A percentile compares a stretch with the other conserved stretches of the same genome.
Conservation (phyloP, 352 stramenopile species). For the Phytopythium boreale region DNA sequence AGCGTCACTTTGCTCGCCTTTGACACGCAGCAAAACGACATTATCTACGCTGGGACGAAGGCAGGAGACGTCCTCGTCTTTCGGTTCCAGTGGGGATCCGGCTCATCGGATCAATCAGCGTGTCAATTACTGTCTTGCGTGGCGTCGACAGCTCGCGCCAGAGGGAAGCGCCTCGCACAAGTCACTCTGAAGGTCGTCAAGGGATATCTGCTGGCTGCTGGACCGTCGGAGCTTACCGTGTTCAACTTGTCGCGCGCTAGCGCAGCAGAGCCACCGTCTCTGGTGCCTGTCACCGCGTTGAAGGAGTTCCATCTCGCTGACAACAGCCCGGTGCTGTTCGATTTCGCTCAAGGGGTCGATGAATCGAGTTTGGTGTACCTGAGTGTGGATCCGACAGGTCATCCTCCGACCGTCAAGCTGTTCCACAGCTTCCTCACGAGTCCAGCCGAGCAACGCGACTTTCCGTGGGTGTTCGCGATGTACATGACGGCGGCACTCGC, state of each 20-base stretch:
- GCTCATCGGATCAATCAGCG: background rate
- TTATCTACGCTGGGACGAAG: slow-evolving; percentile 47
- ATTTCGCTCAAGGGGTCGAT: slow-evolving; percentile 26
- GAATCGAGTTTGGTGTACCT: slow-evolving; percentile 23
- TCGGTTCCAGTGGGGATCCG: slow-evolving; percentile 5
- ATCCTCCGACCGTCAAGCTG: slow-evolving; percentile 13
- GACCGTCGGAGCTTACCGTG: background rate
- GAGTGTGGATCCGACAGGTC: background rate
- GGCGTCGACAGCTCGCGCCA: background rate
- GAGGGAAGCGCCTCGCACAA: too few species aligned
- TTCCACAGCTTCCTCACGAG: slow-evolving; percentile 34
- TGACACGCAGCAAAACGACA: slow-evolving; percentile 26
- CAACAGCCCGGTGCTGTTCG: slow-evolving; percentile 5
- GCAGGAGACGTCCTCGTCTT: slow-evolving; percentile 49
- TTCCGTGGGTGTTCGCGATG: slow-evolving; percentile 21
- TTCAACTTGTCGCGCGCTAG: slow-evolving; percentile 9
- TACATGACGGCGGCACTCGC: slow-evolving; percentile 18
- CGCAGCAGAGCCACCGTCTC: background rate
- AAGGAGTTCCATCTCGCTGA: background rate
- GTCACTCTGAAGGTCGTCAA: slow-evolving; percentile 7
- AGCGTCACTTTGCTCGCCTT: slow-evolving; percentile 40
- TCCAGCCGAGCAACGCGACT: slow-evolving; percentile 13
- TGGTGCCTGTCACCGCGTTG: background rate
- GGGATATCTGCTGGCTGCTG: slow-evolving; percentile 12
- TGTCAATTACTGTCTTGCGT: slow-evolving; percentile 6